Evolutionary conservation across 2,329 filamentous ascomycete genomes (phyloP).

Genomic region (Venturia asperata): DNA sequence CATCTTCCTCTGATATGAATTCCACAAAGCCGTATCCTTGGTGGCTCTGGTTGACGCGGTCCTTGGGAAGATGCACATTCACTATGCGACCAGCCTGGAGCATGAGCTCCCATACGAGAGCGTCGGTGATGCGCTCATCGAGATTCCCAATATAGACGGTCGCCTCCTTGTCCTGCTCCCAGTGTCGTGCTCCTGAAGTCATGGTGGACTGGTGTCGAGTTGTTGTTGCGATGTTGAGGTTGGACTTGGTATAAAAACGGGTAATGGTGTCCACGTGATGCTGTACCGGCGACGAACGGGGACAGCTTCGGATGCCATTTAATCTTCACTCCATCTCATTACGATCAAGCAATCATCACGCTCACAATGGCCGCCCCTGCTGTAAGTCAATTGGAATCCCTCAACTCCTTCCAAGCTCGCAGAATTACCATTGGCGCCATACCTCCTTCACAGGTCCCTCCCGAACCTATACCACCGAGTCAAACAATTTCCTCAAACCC

Average conservation of each 20-base stretch:
- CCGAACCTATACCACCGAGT: constrained; percentile 1
- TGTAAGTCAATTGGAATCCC: constrained; percentile 31
- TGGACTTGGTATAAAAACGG: not conserved
- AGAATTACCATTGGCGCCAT: constrained; percentile 26
- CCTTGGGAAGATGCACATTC: constrained; percentile 96
- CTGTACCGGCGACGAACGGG: not conserved
- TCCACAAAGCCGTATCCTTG: constrained; percentile 99
- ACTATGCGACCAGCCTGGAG: constrained; percentile 94
- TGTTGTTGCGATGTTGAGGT: not conserved
- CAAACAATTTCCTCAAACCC: constrained; percentile 6
- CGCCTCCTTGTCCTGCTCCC: constrained; percentile 96
- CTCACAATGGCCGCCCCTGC: constrained; percentile 38
- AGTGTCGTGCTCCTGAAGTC: constrained; percentile 64
- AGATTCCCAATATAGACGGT: constrained; percentile 98
- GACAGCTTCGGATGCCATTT: not conserved
- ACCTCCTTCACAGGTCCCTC: constrained; percentile 15
- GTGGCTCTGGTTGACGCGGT: constrained; percentile 92
- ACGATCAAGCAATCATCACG: constrained; percentile 19
- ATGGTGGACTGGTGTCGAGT: constrained; percentile 41
- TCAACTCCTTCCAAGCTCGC: constrained; percentile 24
- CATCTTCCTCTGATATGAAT: constrained; percentile 90
- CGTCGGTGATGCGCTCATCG: constrained; percentile 88
- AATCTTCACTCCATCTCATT: constrained; percentile 1
- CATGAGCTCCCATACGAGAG: constrained; percentile 95
- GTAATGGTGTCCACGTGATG: not conserved